These are phyloP conservation scores for Fusarium vanettenii DNA, from an alignment of 2,329 filamentous ascomycete species.

Conservation along the genomic window DNA sequence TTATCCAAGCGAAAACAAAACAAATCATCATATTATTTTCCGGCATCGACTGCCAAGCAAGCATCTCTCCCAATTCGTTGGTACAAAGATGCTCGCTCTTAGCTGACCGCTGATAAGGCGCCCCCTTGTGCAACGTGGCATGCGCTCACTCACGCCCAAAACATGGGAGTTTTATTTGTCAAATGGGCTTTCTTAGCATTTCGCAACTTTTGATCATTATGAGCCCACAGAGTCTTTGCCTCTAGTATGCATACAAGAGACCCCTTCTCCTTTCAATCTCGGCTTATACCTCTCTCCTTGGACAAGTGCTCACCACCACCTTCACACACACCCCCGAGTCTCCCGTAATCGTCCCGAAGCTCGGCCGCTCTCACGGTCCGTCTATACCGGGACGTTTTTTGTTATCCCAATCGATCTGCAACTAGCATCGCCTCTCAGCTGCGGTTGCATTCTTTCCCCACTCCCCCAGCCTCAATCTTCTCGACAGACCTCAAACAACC, in stretches of 20 bases:
- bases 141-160: background rate
- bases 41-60: background rate
- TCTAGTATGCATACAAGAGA: background rate
- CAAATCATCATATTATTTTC: background rate
- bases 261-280: background rate
- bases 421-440: slow-evolving; percentile 8
- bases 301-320: background rate
- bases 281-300: background rate
- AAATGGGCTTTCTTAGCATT: background rate
- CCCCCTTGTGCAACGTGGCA: background rate
- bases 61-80: background rate
- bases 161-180: background rate
- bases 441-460: slow-evolving; percentile 1
- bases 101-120: slow-evolving; percentile 2
- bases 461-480: slow-evolving; percentile 5
- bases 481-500: background rate
- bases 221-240: background rate
- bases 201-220: background rate
- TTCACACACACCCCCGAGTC: background rate
- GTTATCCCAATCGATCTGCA: slow-evolving; percentile 16
- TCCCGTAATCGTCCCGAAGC: background rate
- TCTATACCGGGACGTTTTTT: slow-evolving; percentile 29
- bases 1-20: background rate
- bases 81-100: background rate
- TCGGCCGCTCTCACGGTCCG: slow-evolving; percentile 42